Base-by-base conservation (phyloP, 1,284 basidiomycete species). In the Apiotrichum akiyoshidainum region DNA sequence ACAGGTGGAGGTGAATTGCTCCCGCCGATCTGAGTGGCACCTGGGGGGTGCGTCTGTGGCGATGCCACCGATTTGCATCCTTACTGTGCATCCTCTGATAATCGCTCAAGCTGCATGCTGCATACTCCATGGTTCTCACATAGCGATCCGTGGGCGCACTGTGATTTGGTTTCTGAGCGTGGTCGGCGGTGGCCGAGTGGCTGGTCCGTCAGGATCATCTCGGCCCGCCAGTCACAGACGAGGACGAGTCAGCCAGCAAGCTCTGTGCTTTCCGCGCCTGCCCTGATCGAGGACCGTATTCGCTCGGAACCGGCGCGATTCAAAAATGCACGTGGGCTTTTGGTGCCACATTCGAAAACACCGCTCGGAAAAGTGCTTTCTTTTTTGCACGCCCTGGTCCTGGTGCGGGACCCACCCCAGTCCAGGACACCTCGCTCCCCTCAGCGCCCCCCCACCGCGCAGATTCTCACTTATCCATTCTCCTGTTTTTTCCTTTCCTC, bases 261-360 rank as follows among this genome's bases (percentile, higher is more conserved):
- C 26, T 31, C 26, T 31, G 4, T 31, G 3, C 26, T 7, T 31
- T 31, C 26, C 26, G 7, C 26, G 26, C 4, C 26, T 31, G 26
- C 26, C 26, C 26, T 31, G 26, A 31, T 31, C 26, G 26, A 31
- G 26, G 26, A 31, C 26, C 26, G 26, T 31, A 31, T 31, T 31
- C 26, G 26, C 26, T 31, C 26, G 26, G 26, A 31, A 7, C 26
- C 26, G 26, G 26, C 7, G 26, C 26, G 16, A 16, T 39, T 39
- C 5, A 39, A 39, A 39, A 4, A 39, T 9, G 41, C 16, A n/a
- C 41, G 41, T n/a, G 41, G n/a, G 16, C 11, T 16, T 7, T 16
- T 46, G 7, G 8, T 17, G 45, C 45, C 45, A 46, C 45, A 42
- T 16, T 46, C 39, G n/a, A 22, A 41, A 53, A 53, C 42, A 45